Conservation (phyloP, 2,329 filamentous ascomycete species). For the Penicillium digitatum region DNA sequence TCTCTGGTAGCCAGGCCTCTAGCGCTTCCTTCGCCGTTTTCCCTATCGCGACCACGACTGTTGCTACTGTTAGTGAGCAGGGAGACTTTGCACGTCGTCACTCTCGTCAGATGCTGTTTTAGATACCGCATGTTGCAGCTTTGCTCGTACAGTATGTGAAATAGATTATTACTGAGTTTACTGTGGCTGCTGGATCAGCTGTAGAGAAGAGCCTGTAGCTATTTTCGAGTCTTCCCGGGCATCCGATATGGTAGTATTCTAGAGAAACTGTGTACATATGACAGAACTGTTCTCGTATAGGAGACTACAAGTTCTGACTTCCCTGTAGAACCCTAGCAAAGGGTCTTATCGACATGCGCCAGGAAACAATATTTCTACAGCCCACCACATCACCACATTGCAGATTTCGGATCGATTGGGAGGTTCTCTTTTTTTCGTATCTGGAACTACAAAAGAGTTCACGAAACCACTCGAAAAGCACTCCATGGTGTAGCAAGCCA, state of each 20-base stretch:
- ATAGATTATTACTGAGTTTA: conserved; percentile 8
- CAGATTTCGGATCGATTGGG: no score
- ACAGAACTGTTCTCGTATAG: neutral
- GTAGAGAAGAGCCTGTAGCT: conserved; percentile 1
- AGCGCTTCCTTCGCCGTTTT: neutral
- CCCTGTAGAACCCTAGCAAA: no score
- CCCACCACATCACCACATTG: no score
- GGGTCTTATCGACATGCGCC: neutral
- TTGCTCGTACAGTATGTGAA: conserved; percentile 9
- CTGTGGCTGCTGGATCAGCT: conserved; percentile 22
- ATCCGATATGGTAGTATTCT: neutral
- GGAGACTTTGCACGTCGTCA: conserved; percentile 22
- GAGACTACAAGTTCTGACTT: no score
- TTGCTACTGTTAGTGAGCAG: neutral
- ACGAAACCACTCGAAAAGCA: neutral
- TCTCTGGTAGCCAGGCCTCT: neutral
- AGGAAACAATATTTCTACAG: neutral
- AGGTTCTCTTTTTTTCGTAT: neutral
- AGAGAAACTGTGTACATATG: neutral
- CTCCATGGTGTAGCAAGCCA: neutral
- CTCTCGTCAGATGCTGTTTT: conserved; percentile 25
- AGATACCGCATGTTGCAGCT: conserved; percentile 8
- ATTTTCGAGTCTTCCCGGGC: neutral
- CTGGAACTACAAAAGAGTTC: neutral
- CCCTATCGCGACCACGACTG: conserved; percentile 1